phyloP scores from a whole-genome alignment of 2,329 filamentous ascomycete species.

The Talaromyces islandicus region DNA sequence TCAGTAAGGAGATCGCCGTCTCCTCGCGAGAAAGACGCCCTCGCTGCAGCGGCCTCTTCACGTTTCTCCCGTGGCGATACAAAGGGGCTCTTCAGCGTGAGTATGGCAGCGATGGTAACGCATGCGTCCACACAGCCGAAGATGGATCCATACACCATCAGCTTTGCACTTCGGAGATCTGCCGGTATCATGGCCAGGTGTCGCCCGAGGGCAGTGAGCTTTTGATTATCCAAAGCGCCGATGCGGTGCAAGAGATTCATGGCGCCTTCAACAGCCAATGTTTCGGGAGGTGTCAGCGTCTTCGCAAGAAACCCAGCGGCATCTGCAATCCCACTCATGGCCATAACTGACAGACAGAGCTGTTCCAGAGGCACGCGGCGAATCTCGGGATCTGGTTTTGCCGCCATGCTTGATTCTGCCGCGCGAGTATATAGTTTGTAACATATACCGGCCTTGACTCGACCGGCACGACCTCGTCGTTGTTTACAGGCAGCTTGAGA shows the following conservation, averaged over 20 bases:
- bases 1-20: constrained; percentile 89
- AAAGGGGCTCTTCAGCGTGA: constrained; percentile 87
- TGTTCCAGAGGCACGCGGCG: constrained; percentile 88
- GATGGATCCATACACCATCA: constrained; percentile 91
- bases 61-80: constrained; percentile 75
- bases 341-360: constrained; percentile 86
- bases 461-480: constrained; percentile 82
- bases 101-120: constrained; percentile 80
- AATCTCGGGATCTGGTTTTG: constrained; percentile 89
- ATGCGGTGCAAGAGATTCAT: constrained; percentile 73
- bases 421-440: constrained; percentile 92
- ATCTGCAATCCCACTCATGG: constrained; percentile 78
- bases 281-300: constrained; percentile 83
- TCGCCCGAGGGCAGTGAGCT: constrained; percentile 82
- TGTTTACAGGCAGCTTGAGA: constrained; percentile 93
- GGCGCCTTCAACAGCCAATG: constrained; percentile 77
- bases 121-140: constrained; percentile 89
- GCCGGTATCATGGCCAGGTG: constrained; percentile 95
- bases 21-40: constrained; percentile 63
- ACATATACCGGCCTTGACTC: constrained; percentile 84
- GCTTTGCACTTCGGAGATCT: constrained; percentile 84
- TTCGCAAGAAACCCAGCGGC: constrained; percentile 75
- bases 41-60: constrained; percentile 72
- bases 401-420: constrained; percentile 76
- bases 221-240: constrained; percentile 79